Base-by-base conservation (phyloP, 495 filamentous ascomycete species). In the Tirmania nivea region DNA sequence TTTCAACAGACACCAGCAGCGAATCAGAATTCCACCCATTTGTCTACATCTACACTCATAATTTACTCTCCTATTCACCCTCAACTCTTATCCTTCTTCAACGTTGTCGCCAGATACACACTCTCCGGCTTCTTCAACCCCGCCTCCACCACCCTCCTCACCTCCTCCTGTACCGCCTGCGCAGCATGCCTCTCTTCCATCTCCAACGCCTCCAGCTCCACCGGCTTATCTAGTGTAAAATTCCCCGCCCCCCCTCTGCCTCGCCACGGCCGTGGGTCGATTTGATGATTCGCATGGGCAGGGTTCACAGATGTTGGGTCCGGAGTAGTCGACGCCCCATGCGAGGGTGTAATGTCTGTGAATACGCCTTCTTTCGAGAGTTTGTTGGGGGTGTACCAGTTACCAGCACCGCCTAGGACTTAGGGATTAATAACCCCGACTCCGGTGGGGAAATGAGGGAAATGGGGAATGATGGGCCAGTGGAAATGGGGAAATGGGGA, bases 201-300 rank as follows among this genome's bases (percentile, higher is more conserved):
- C 55, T 55, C 53, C 35, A 49, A n/a, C 34, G 16, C 45, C 37
- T 55, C 60, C 7, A 16, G 35, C 42, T 63, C 47, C 16, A 49
- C 51, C 39, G 37, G 52, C 20, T 49, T 52, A 42, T 59, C 60
- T 16, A 49, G 48, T 9, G 52, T 57, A 34, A 56, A 64, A 47
- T 64, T 64, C 10, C 61, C 61, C 14, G 61, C 61, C 34, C 61
- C 61, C n/a, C 61, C 61, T 1, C 61, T 60, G 14, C 61, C 61
- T 4, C 55, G 53, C 61, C 61, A 64, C 52, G 54, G 55, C 10
- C 61, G 61, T 3, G 57, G 39, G 17, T 45, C 39, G 39, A 45
- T 1, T 1, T 45, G 39, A 19, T 14, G 12, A 14, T 14, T 14
- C 14, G 39, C 36, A 10, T 49, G 54, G 16, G 49, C 10, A 8